A percentile compares a stretch with the other conserved stretches of the same genome.
These are phyloP conservation scores for Dittrichia graveolens DNA, from an alignment of 129 eudicot genomes.

Conservation along the genomic window DNA sequence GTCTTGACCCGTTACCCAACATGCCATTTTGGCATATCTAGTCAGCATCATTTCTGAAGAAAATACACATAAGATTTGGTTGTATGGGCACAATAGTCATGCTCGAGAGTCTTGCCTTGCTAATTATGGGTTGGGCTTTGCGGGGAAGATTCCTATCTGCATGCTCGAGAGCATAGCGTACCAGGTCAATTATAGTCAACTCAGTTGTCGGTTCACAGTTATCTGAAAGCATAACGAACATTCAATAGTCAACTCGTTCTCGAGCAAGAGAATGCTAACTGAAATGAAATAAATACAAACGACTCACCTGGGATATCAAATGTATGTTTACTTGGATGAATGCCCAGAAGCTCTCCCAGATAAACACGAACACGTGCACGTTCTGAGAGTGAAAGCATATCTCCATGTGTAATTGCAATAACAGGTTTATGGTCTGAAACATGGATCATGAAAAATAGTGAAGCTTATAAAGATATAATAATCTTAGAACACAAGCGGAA, in stretches of 20 bases:
- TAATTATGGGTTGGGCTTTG: slow-evolving; percentile 24
- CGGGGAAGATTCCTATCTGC: slow-evolving; percentile 80
- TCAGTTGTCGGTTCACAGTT: slow-evolving; percentile 47
- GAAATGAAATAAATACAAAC: background rate
- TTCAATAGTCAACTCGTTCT: background rate
- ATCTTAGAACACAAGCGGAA: background rate
- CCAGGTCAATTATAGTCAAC: slow-evolving; percentile 58
- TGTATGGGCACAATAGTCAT: background rate
- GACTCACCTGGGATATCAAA: slow-evolving; percentile 83
- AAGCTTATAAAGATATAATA: slow-evolving; percentile 14
- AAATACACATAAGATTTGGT: background rate
- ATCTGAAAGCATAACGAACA: slow-evolving; percentile 41
- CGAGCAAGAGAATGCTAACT: background rate
- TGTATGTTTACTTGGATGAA: slow-evolving; percentile 66
- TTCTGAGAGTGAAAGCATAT: slow-evolving; percentile 63
- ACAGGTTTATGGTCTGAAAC: slow-evolving; percentile 86
- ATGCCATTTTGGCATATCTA: background rate
- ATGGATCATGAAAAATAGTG: background rate
- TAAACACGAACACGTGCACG: slow-evolving; percentile 62
- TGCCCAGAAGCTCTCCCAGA: slow-evolving; percentile 67
- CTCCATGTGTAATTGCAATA: slow-evolving; percentile 88
- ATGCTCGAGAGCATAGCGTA: slow-evolving; percentile 71
- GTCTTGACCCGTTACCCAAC: background rate
- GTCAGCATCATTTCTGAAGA: background rate
- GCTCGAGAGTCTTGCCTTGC: slow-evolving; percentile 40